These are phyloP conservation scores for Pugionium cornutum DNA, from an alignment of 345 rosid species.

Conservation along the genomic window DNA sequence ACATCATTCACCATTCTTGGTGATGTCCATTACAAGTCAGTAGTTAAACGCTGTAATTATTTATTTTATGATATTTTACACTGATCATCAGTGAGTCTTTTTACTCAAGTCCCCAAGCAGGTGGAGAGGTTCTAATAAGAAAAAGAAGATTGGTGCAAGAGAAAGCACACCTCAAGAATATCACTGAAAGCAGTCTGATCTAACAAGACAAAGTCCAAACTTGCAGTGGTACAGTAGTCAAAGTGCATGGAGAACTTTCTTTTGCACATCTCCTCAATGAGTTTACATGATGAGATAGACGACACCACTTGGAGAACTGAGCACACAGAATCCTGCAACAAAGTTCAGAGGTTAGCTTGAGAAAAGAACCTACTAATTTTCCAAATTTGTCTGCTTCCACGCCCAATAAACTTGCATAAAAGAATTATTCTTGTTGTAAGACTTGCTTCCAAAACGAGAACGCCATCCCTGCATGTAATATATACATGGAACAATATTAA, in stretches of 20 bases:
- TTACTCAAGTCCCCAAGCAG: not conserved
- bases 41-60: not conserved
- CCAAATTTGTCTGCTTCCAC: slow-evolving; percentile 90
- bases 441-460: slow-evolving; percentile 85
- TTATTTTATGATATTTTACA: not conserved
- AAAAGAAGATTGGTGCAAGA: slow-evolving; percentile 12
- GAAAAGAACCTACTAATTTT: slow-evolving; percentile 51
- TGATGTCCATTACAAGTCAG: not conserved
- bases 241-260: slow-evolving; percentile 87
- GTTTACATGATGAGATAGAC: slow-evolving; percentile 79
- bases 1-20: slow-evolving; percentile 6
- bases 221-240: slow-evolving; percentile 86
- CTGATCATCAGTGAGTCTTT: not conserved
- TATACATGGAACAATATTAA: slow-evolving; percentile 83
- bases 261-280: slow-evolving; percentile 85
- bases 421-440: slow-evolving; percentile 79
- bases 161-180: slow-evolving; percentile 66
- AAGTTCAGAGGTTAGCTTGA: slow-evolving; percentile 80
- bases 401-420: slow-evolving; percentile 94
- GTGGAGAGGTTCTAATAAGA: not conserved
- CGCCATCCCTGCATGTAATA: slow-evolving; percentile 98
- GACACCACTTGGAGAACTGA: slow-evolving; percentile 81
- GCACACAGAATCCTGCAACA: slow-evolving; percentile 97
- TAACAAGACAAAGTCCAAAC: slow-evolving; percentile 72
- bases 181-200: slow-evolving; percentile 68